Conservation (phyloP, 768 basidiomycete genomes). For the Phylloporus sp. region DNA sequence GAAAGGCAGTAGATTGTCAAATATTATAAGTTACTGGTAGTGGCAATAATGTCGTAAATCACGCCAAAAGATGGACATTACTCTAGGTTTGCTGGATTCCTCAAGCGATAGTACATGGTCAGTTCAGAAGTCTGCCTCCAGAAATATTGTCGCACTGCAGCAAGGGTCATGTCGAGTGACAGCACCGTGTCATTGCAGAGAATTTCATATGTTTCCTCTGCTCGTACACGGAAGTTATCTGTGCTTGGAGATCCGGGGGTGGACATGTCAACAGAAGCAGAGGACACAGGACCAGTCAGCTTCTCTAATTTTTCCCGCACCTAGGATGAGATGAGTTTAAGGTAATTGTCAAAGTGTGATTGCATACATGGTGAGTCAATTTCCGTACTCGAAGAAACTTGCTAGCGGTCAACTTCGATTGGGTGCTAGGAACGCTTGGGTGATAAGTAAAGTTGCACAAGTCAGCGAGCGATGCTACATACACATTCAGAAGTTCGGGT, state of each 20-base stretch:
- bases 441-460: background rate
- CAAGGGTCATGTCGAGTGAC: constrained; percentile 85
- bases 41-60: constrained; percentile 1
- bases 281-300: constrained; percentile 32
- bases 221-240: constrained; percentile 25
- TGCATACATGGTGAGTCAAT: constrained; percentile 72
- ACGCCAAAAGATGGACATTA: constrained; percentile 4
- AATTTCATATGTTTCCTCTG: constrained; percentile 81
- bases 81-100: constrained; percentile 11
- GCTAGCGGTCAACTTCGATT: constrained; percentile 86
- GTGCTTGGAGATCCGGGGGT: constrained; percentile 29
- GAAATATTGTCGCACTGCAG: constrained; percentile 83
- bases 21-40: constrained; percentile 21
- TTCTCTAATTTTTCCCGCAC: constrained; percentile 82
- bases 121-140: constrained; percentile 78
- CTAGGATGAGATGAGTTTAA: constrained; percentile 34
- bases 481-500: constrained; percentile 86
- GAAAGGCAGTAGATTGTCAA: constrained; percentile 9
- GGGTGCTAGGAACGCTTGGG: constrained; percentile 41
- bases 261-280: constrained; percentile 37
- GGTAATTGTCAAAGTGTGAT: background rate
- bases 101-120: constrained; percentile 71
- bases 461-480: constrained; percentile 29
- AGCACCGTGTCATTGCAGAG: constrained; percentile 83
- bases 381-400: constrained; percentile 84